Percentiles rank a stretch among this genome's conserved stretches.
These are phyloP conservation scores for Penicillium mononematosum DNA, from an alignment of 495 filamentous ascomycete genomes.

Conservation along the genomic window DNA sequence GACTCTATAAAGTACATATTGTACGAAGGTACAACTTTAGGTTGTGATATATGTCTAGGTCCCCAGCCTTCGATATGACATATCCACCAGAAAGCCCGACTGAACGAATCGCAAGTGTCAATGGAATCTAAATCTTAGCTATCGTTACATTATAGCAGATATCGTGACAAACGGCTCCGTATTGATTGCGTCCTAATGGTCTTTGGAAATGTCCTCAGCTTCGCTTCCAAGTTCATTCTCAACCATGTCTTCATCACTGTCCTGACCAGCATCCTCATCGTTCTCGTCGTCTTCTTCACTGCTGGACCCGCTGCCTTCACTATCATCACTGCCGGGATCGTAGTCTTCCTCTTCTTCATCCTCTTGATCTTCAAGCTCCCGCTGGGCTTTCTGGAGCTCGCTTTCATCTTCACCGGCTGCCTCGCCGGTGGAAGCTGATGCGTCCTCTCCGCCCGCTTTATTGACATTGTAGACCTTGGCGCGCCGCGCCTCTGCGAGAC, in stretches of 20 bases:
- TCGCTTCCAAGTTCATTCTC: conserved; percentile 42
- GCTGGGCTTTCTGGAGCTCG: conserved; percentile 68
- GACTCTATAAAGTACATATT: not conserved
- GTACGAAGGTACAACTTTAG: not conserved
- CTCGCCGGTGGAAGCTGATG: conserved; percentile 27
- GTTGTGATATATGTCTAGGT: not conserved
- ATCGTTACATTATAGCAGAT: not conserved
- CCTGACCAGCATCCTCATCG: conserved; percentile 42
- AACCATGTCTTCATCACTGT: conserved; percentile 50
- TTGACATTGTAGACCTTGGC: conserved; percentile 80
- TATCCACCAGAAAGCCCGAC: not conserved
- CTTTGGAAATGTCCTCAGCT: conserved; percentile 36
- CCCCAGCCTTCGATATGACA: conserved; percentile 1
- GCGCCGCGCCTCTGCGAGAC: conserved; percentile 82
- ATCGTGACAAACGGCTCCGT: not conserved
- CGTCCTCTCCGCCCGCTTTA: conserved; percentile 48
- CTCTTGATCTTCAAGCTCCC: conserved; percentile 60
- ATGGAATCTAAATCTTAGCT: not conserved
- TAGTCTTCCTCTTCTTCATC: conserved; percentile 92
- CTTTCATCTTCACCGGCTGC: conserved; percentile 49
- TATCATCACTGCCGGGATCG: conserved; percentile 76
- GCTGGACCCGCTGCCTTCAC: conserved; percentile 63
- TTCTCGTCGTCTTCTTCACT: conserved; percentile 54
- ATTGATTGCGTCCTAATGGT: conserved; percentile 19
- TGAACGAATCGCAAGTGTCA: not conserved